Evolutionary conservation across 805 yeast species (phyloP), one percentile per base, ranked within the genome.

Genomic region (Teunomyces tritomae): DNA sequence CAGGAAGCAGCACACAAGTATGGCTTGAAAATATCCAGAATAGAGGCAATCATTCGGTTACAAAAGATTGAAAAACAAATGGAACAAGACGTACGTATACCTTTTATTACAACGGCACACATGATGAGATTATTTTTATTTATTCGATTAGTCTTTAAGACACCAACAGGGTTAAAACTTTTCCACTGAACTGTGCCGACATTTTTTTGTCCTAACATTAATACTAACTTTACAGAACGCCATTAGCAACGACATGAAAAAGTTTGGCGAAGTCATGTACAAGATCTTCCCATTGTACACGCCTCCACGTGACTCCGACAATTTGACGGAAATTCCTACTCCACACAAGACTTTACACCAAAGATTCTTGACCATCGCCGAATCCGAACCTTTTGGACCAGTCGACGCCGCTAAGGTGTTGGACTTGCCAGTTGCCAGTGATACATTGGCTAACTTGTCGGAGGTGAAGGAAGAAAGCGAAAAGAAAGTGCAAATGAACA

Each of bases 321-420:
- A 89, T 63, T 74, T 90, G 62, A 87, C 96, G n/a, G 97, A 92
- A 74, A 88, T 91, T 73, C 97, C 97, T 29, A 83, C 87, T 44
- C 96, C 96, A 28, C 79, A 82, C 54, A 88, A 85, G 68, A 87
- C 96, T 2, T 74, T 85, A 53, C 83, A 82, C 53, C 89, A 95
- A 54, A 77, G 92, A 54, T 91, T 91, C 73, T 69, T 89, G 62
- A 86, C 96, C 9, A 84, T 92, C 64, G 92, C 96, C 8, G 99
- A 92, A 70, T 84, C 90, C 26, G 96, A 90, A 71, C 96, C 96
- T 8, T 91, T 92, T 64, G 97, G 97, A 5, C 96, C 97, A 4
- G 78, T 90, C 5, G 98, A 94, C 62, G 97, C 99, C 10, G 97
- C 99, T 43, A 74, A 82, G 48, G 79, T 86, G 34, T 80, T 89